A percentile compares a stretch with the other conserved stretches of the same genome.
Conservation (phyloP, 176 grass and related monocot genomes). For the Oryza officinalis region DNA sequence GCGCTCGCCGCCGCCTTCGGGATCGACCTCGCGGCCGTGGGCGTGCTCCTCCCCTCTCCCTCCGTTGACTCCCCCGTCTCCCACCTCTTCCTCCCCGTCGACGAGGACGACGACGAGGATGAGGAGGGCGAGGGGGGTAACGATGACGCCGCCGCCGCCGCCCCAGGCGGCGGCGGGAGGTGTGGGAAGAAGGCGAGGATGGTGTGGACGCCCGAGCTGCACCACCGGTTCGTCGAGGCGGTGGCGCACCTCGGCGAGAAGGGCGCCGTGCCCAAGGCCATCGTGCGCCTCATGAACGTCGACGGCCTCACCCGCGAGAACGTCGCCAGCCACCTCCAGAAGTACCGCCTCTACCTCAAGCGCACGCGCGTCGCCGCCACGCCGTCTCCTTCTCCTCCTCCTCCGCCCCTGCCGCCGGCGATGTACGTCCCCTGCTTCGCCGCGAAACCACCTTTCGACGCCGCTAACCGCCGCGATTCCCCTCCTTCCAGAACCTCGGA, state of each 20-base stretch:
- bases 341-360: conserved; percentile 95
- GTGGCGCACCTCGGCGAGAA: conserved; percentile 77
- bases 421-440: not conserved
- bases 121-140: conserved; percentile 24
- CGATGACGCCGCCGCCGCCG: not conserved
- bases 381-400: not conserved
- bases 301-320: conserved; percentile 94
- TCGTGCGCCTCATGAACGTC: conserved; percentile 95
- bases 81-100: conserved; percentile 29
- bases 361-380: conserved; percentile 21
- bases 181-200: conserved; percentile 61
- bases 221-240: conserved; percentile 93
- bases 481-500: conserved; percentile 19
- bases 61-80: conserved; percentile 36
- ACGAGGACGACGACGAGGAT: conserved; percentile 24
- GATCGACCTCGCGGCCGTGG: conserved; percentile 36
- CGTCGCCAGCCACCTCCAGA: conserved; percentile 98
- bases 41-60: conserved; percentile 29
- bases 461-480: not conserved
- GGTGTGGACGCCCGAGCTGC: conserved; percentile 86
- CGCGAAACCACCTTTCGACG: not conserved
- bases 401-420: not conserved
- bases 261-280: conserved; percentile 89
- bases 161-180: conserved; percentile 10
- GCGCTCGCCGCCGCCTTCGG: conserved; percentile 76